Conservation (phyloP, 225 moss, liverwort and hornwort genomes). For the Pseudisothecium myosuroides region DNA sequence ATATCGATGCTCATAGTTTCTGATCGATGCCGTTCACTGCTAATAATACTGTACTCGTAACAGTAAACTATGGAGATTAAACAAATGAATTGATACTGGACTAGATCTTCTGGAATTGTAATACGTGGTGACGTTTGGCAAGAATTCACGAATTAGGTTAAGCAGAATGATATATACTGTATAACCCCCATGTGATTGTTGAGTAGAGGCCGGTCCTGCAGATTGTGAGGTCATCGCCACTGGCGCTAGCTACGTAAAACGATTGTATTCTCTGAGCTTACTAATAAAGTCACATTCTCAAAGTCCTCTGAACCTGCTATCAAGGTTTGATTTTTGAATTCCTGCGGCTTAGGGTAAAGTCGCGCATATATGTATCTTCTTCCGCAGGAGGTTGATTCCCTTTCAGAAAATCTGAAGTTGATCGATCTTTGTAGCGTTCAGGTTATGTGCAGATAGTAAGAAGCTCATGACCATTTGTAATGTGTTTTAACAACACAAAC, state of each 20-base stretch:
- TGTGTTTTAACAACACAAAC: too few relatives aligned
- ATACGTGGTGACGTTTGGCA: not conserved
- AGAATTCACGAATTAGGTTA: not conserved
- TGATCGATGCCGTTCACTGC: not conserved
- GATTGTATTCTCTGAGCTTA: too few relatives aligned
- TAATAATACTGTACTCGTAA: not conserved
- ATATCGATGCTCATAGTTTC: not conserved
- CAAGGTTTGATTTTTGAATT: not conserved
- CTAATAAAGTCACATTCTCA: not conserved
- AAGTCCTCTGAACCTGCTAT: not conserved
- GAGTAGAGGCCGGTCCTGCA: too few relatives aligned
- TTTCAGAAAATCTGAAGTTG: not conserved
- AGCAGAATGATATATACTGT: not conserved
- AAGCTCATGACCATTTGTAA: too few relatives aligned
- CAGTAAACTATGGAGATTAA: not conserved
- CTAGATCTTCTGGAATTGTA: not conserved
- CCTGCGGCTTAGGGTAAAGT: not conserved
- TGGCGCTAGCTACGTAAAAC: too few relatives aligned
- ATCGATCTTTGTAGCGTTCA: too few relatives aligned
- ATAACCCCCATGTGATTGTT: too few relatives aligned
- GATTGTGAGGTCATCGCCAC: too few relatives aligned
- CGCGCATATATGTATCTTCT: not conserved
- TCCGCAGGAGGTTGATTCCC: conserved; percentile 6
- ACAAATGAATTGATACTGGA: not conserved
- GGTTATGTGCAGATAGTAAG: too few relatives aligned